Evolutionary conservation across 441 rosid species (phyloP).

Genomic region (Raphanus hybrid): DNA sequence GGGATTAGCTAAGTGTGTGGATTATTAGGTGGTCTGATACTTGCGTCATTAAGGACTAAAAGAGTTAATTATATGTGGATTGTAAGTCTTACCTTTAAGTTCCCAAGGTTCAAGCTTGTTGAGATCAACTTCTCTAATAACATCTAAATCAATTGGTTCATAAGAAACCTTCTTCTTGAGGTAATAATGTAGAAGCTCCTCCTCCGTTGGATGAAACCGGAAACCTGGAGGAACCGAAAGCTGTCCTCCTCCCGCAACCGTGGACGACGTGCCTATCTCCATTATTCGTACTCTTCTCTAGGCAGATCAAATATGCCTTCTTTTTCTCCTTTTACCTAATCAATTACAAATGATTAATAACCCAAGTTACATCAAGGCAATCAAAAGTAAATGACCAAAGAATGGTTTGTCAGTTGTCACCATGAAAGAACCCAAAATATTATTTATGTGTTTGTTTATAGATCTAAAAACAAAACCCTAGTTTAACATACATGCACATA

Average conservation of each 20-base stretch:
- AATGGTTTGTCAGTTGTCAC: background rate
- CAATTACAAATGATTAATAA: background rate
- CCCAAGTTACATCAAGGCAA: constrained; percentile 5
- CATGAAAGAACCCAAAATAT: constrained; percentile 5
- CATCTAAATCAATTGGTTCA: constrained; percentile 70
- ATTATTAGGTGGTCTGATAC: constrained; percentile 22
- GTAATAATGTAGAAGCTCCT: constrained; percentile 74
- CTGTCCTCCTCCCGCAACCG: constrained; percentile 60
- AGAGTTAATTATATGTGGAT: constrained; percentile 12
- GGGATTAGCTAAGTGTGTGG: background rate
- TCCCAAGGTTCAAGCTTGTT: constrained; percentile 90
- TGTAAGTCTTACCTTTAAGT: constrained; percentile 55
- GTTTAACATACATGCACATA: constrained; percentile 34
- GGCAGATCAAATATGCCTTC: constrained; percentile 14
- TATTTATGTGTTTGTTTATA: background rate
- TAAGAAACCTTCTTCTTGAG: constrained; percentile 72
- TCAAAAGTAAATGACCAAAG: background rate
- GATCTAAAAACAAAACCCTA: constrained; percentile 27
- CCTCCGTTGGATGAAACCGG: constrained; percentile 77
- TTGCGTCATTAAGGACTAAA: constrained; percentile 18
- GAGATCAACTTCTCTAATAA: constrained; percentile 77
- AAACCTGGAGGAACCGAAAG: constrained; percentile 77
- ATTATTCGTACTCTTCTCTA: constrained; percentile 25
- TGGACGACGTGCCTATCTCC: constrained; percentile 48
- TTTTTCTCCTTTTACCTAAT: constrained; percentile 28